A percentile compares a stretch with the other conserved stretches of the same genome.
Conservation (phyloP, 768 basidiomycete species). For the Suillus spraguei region DNA sequence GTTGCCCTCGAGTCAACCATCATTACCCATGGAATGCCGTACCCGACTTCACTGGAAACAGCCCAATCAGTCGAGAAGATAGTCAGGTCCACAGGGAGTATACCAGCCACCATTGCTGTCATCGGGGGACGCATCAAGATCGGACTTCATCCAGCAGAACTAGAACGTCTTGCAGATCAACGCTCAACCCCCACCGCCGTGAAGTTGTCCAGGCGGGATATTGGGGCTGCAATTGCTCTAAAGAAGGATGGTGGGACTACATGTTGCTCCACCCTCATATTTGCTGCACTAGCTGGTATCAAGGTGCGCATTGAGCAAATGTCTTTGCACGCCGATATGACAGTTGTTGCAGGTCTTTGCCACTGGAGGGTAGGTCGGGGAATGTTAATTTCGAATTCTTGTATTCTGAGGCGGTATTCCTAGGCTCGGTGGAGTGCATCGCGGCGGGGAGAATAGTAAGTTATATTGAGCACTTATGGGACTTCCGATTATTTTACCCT, state of each 20-base stretch:
- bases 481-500: conserved; percentile 9
- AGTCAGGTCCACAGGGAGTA: conserved; percentile 72
- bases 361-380: conserved; percentile 80
- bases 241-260: conserved; percentile 81
- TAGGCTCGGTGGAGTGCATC: conserved; percentile 84
- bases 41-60: conserved; percentile 73
- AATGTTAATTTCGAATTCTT: neutral
- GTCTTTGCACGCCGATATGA: conserved; percentile 14
- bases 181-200: conserved; percentile 41
- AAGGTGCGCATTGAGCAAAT: conserved; percentile 47
- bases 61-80: conserved; percentile 72
- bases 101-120: conserved; percentile 91
- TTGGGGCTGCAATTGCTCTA: conserved; percentile 71
- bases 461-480: conserved; percentile 5
- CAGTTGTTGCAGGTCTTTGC: conserved; percentile 65
- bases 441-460: conserved; percentile 70
- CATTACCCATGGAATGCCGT: conserved; percentile 91
- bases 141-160: conserved; percentile 66
- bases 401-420: conserved; percentile 13
- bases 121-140: conserved; percentile 85
- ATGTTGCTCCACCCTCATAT: conserved; percentile 72
- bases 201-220: conserved; percentile 81
- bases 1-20: conserved; percentile 94
- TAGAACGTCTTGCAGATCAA: conserved; percentile 68
- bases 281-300: conserved; percentile 83